These are phyloP conservation scores for Chytriomyces sp. DNA, from an alignment of 192 early-diverging fungal genomes.

Conservation along the genomic window DNA sequence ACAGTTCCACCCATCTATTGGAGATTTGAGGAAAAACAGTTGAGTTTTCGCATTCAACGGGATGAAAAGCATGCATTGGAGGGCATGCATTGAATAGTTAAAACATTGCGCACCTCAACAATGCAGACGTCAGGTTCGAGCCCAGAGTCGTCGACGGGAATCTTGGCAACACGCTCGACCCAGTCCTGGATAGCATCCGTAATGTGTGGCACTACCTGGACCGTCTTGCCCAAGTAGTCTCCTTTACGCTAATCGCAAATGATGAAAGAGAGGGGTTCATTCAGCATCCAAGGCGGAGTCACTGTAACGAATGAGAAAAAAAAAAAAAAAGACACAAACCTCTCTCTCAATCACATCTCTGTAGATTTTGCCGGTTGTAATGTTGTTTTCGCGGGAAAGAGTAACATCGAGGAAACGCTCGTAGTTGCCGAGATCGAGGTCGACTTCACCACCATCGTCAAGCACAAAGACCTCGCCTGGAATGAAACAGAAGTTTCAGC, in stretches of 20 bases:
- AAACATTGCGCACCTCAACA: slow-evolving; percentile 70
- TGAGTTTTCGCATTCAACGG: not conserved
- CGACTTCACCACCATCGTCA: slow-evolving; percentile 98
- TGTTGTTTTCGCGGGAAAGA: slow-evolving; percentile 96
- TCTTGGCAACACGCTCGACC: slow-evolving; percentile 92
- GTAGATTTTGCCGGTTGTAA: slow-evolving; percentile 99
- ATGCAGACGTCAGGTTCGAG: slow-evolving; percentile 95
- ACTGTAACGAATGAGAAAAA: not conserved
- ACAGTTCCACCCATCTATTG: slow-evolving; percentile 88
- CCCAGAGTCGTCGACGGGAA: slow-evolving; percentile 83
- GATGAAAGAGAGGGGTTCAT: slow-evolving; percentile 4
- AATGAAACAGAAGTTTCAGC: not conserved
- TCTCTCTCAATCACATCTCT: slow-evolving; percentile 92
- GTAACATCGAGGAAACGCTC: slow-evolving; percentile 96
- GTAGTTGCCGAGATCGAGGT: slow-evolving; percentile 98
- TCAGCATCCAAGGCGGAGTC: not conserved
- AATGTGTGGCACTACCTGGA: slow-evolving; percentile 98
- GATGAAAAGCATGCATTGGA: slow-evolving; percentile 10
- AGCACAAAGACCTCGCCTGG: slow-evolving; percentile 97
- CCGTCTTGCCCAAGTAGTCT: slow-evolving; percentile 98
- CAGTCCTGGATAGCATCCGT: slow-evolving; percentile 98
- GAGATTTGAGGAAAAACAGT: slow-evolving; percentile 4
- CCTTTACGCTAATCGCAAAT: slow-evolving; percentile 73
- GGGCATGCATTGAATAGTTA: not conserved
- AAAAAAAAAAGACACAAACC: slow-evolving; percentile 26